Percentiles rank a stretch among this genome's conserved stretches.
Conservation (phyloP, 2,329 filamentous ascomycete genomes). For the Monilinia laxa region DNA sequence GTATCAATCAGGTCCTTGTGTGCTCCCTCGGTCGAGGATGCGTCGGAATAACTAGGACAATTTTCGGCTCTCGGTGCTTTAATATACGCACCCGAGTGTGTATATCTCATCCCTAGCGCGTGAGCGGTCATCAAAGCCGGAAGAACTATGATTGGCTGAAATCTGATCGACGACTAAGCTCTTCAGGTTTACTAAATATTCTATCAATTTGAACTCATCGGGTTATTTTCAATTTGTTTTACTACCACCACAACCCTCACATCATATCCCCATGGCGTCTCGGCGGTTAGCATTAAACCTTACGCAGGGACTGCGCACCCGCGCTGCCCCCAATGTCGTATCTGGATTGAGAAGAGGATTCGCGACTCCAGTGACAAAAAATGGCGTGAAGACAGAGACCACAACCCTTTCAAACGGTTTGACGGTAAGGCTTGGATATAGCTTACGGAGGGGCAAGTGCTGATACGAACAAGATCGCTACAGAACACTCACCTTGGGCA, state of each 20-base stretch:
- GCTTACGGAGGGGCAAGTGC: slow-evolving; percentile 29
- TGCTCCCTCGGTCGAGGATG: slow-evolving; percentile 24
- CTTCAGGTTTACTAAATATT: slow-evolving; percentile 24
- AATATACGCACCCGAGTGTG: too few relatives aligned
- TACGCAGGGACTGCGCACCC: slow-evolving; percentile 83
- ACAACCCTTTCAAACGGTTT: slow-evolving; percentile 97
- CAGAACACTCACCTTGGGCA: slow-evolving; percentile 96
- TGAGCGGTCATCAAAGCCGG: slow-evolving; percentile 23
- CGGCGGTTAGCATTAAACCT: slow-evolving; percentile 95
- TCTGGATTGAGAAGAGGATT: slow-evolving; percentile 80
- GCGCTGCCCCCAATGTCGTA: slow-evolving; percentile 77
- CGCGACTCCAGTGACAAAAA: slow-evolving; percentile 73
- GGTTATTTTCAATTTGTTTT: slow-evolving; percentile 29
- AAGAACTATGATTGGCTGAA: slow-evolving; percentile 21
- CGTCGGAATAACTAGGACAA: slow-evolving; percentile 22
- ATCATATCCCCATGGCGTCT: slow-evolving; percentile 71
- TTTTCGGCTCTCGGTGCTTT: too few relatives aligned
- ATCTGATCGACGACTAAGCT: slow-evolving; percentile 23
- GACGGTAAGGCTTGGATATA: slow-evolving; percentile 60
- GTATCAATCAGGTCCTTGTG: slow-evolving; percentile 16
- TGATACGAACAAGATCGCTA: slow-evolving; percentile 71
- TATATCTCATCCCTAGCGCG: slow-evolving; percentile 1
- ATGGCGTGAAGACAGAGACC: slow-evolving; percentile 82
- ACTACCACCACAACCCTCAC: slow-evolving; percentile 29
- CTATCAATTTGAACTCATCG: slow-evolving; percentile 24